phyloP scores from a whole-genome alignment of 2,329 filamentous ascomycete genomes.

The Didymella lethalis region DNA sequence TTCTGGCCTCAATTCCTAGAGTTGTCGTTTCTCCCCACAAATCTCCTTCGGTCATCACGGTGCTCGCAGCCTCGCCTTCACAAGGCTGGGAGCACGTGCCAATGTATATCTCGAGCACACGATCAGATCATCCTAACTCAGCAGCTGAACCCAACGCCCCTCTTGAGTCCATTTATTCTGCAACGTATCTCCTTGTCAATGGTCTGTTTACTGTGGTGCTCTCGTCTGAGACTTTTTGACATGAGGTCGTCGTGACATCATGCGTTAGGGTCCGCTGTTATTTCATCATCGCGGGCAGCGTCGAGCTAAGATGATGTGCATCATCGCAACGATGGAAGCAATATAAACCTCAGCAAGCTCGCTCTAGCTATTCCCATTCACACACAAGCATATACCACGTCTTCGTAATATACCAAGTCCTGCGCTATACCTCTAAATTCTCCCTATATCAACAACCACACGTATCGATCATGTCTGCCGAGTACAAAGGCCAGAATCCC shows the following conservation, averaged over 20 bases:
- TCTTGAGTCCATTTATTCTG: background rate
- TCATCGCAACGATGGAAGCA: background rate
- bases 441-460: background rate
- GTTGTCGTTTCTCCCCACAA: background rate
- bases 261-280: constrained; percentile 14
- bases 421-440: background rate
- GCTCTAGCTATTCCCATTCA: background rate
- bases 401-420: background rate
- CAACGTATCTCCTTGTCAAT: background rate
- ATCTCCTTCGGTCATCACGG: background rate
- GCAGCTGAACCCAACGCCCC: constrained; percentile 1
- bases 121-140: constrained; percentile 2
- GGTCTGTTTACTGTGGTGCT: constrained; percentile 1
- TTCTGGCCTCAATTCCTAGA: background rate
- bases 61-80: background rate
- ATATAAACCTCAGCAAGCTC: constrained; percentile 12
- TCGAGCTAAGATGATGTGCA: background rate
- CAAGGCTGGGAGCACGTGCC: constrained; percentile 1
- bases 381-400: background rate
- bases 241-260: constrained; percentile 25
- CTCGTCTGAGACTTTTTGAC: constrained; percentile 1
- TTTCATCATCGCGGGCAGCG: constrained; percentile 17
- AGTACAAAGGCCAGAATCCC: constrained; percentile 53
- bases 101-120: background rate
- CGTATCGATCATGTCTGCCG: constrained; percentile 52